Evolutionary conservation across 83 land plant genomes (phyloP).

Genomic region (Isoetes engelmannii): DNA sequence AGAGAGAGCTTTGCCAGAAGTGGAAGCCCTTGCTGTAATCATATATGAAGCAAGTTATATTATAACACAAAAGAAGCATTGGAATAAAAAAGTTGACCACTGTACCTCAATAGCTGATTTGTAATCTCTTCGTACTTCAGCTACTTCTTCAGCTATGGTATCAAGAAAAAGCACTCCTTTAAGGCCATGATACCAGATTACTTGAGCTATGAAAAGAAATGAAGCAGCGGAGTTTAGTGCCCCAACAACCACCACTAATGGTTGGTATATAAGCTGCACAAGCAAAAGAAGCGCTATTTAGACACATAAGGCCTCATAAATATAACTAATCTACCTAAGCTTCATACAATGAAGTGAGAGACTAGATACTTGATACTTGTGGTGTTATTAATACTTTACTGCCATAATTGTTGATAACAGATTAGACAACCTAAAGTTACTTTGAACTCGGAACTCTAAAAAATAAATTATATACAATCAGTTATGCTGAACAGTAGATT

Average conservation of each 20-base stretch:
- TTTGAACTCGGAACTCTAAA: too few relatives aligned
- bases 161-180: constrained; percentile 34
- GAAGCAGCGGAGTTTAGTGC: constrained; percentile 10
- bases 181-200: constrained; percentile 25
- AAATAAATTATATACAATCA: too few relatives aligned
- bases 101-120: constrained; percentile 27
- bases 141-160: constrained; percentile 20
- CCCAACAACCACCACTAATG: constrained; percentile 24
- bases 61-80: background rate
- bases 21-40: constrained; percentile 14
- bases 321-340: too few relatives aligned
- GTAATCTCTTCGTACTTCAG: constrained; percentile 23
- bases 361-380: too few relatives aligned
- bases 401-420: too few relatives aligned
- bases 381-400: too few relatives aligned
- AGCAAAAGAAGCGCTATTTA: background rate
- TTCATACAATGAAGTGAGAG: too few relatives aligned
- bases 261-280: constrained; percentile 27
- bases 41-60: background rate
- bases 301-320: background rate
- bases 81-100: background rate
- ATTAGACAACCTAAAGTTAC: too few relatives aligned
- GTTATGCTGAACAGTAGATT: too few relatives aligned
- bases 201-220: constrained; percentile 30
- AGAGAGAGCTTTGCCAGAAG: constrained; percentile 22